These are phyloP conservation scores for Ceratocystis harringtonii DNA, from an alignment of 2,329 filamentous ascomycete species.

Conservation along the genomic window DNA sequence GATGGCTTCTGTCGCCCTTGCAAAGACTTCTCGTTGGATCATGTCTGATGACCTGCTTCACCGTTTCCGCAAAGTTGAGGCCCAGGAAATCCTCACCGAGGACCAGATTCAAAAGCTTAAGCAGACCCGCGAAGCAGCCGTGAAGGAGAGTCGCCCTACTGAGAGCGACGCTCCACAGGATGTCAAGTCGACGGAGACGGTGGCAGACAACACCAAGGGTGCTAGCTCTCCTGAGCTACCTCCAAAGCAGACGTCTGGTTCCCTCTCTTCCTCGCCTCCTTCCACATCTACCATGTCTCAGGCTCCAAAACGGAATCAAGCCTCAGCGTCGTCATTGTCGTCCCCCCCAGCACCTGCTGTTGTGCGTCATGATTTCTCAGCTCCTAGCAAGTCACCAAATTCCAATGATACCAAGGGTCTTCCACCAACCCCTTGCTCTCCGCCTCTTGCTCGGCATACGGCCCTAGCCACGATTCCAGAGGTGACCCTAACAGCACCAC, in stretches of 20 bases:
- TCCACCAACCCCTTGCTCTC: not conserved
- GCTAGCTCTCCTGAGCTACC: not conserved
- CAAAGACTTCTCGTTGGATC: slow-evolving; percentile 32
- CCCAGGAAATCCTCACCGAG: slow-evolving; percentile 44
- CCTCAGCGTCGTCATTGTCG: not conserved
- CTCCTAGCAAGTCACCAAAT: not conserved
- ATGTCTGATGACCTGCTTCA: slow-evolving; percentile 41
- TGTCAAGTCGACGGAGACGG: not conserved
- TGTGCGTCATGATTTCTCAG: not conserved
- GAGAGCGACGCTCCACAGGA: not conserved
- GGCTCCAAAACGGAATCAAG: not conserved
- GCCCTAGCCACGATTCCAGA: slow-evolving; percentile 31
- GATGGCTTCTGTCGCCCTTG: not conserved
- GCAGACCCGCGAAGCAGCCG: slow-evolving; percentile 23
- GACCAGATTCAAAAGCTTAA: slow-evolving; percentile 35
- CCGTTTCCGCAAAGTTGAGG: slow-evolving; percentile 40
- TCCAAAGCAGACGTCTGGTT: not conserved
- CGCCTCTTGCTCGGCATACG: slow-evolving; percentile 18
- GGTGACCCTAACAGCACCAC: slow-evolving; percentile 21
- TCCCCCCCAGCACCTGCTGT: not conserved
- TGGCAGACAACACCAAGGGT: not conserved
- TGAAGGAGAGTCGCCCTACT: not conserved
- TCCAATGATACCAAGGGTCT: not conserved
- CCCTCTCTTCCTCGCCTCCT: not conserved
- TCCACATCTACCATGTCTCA: not conserved